A percentile compares a stretch with the other conserved stretches of the same genome.
Evolutionary conservation across 768 basidiomycete species (phyloP).

Genomic region (Boletus subparvulus): DNA sequence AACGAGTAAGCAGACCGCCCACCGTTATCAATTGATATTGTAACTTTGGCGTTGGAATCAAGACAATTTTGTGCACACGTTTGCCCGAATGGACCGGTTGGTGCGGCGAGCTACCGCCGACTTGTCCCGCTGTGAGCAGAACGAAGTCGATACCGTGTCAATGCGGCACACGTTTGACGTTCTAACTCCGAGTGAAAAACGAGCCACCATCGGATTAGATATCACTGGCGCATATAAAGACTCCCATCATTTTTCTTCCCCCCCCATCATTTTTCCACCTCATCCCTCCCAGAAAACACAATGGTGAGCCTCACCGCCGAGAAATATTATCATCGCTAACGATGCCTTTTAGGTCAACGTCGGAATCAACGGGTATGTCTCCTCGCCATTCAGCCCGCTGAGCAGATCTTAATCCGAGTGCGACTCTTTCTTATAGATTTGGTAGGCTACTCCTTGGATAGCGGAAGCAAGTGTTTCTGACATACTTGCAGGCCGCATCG

Average conservation of each 20-base stretch:
- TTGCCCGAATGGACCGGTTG: neutral
- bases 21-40: neutral
- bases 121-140: conserved; percentile 4
- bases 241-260: conserved; percentile 1
- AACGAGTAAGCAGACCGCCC: neutral
- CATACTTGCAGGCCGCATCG: conserved; percentile 79
- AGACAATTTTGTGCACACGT: conserved; percentile 8
- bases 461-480: conserved; percentile 4
- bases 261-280: neutral
- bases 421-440: conserved; percentile 48
- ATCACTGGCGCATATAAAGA: conserved; percentile 27
- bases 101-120: conserved; percentile 5
- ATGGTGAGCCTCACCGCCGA: conserved; percentile 23
- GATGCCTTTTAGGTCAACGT: conserved; percentile 61
- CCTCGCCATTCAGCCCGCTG: neutral
- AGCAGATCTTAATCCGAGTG: conserved; percentile 14
- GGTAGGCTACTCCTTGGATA: conserved; percentile 48
- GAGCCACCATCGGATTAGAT: conserved; percentile 24
- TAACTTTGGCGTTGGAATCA: neutral
- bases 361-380: conserved; percentile 90
- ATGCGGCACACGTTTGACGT: conserved; percentile 16
- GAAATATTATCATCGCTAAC: conserved; percentile 2
- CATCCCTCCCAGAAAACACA: conserved; percentile 11
- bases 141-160: neutral
- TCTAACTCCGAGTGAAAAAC: conserved; percentile 28